Base-by-base conservation (phyloP, 805 yeast genomes). In the Teunomyces tritomae region DNA sequence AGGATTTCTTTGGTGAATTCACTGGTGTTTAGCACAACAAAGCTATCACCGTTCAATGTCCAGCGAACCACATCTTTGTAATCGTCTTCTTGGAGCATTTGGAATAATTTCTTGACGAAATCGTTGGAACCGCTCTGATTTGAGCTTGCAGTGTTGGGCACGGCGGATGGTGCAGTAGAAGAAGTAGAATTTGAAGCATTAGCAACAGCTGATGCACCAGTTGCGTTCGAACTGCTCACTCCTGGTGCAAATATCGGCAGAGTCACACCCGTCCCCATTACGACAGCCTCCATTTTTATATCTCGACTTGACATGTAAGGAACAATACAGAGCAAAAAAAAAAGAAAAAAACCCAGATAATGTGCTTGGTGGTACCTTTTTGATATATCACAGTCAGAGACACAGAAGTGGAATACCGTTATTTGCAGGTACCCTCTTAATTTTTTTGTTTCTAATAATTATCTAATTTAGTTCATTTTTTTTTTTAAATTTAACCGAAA, bases 1-100 rank as follows among this genome's bases (percentile, higher is more conserved):
- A 94, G 77, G 10, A 94, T 87, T 44, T 85, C 86, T 54, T 85
- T 86, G 30, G 97, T 89, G 68, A 91, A 91, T 57, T 87, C 95
- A 61, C 87, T 89, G 10, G 96, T 89, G 68, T 94, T 96, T 29
- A 87, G 62, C 30, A 94, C 96, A 37, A 92, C 87, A 65, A 94
- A 94, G 37, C 89, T 80, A 59, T 88, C 91, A 2, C 97, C 97
- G n/a, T 62, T 63, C 27, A 77, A 80, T 1, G 96, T 84, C 98
- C 99, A 92, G 46, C 87, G 73, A 8, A 94, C 96, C 20, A 89
- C 80, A 49, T 78, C 78, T 41, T 79, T 77, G 64, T 88, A 88
- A n/a, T 78, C 75, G 50, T 87, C 87, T 51, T 84, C 88, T 59
- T 89, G 94, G 41, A 92, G 76, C 91, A 92, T 92, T 50, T 84